Evolutionary conservation across 768 basidiomycete species (phyloP).

Genomic region (Trametes coccinea): DNA sequence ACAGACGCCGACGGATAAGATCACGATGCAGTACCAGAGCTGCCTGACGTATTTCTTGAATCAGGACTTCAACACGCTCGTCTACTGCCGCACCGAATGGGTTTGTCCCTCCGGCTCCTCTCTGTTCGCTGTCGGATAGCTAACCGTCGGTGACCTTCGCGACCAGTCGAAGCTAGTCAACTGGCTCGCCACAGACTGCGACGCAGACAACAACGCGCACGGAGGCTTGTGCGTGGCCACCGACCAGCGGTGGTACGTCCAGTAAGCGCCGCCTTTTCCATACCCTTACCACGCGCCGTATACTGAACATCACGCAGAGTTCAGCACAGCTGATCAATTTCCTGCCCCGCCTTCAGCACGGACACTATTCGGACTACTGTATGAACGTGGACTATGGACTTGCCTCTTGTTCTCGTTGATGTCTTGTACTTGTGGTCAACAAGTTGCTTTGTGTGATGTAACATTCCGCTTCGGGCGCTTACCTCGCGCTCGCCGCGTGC

Average conservation of each 20-base stretch:
- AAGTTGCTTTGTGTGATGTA: no score
- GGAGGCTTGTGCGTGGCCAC: constrained; percentile 50
- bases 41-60: constrained; percentile 53
- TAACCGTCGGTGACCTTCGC: constrained; percentile 28
- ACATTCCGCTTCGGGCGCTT: no score
- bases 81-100: constrained; percentile 51
- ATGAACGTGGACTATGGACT: no score
- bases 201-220: constrained; percentile 50
- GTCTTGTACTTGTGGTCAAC: no score
- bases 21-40: constrained; percentile 42
- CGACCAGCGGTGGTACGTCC: constrained; percentile 50
- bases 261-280: constrained; percentile 35
- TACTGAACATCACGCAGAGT: no score
- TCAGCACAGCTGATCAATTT: not conserved
- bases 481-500: no score
- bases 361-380: no score
- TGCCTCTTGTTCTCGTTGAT: no score
- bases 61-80: constrained; percentile 40
- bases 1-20: constrained; percentile 36
- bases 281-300: not conserved
- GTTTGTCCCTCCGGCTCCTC: constrained; percentile 29
- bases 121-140: not conserved
- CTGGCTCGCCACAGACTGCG: constrained; percentile 47
- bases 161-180: constrained; percentile 33
- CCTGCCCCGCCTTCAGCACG: not conserved